These are phyloP conservation scores for Sclerotinia sclerotiorum DNA, from an alignment of 2,329 filamentous ascomycete genomes.

Conservation along the genomic window DNA sequence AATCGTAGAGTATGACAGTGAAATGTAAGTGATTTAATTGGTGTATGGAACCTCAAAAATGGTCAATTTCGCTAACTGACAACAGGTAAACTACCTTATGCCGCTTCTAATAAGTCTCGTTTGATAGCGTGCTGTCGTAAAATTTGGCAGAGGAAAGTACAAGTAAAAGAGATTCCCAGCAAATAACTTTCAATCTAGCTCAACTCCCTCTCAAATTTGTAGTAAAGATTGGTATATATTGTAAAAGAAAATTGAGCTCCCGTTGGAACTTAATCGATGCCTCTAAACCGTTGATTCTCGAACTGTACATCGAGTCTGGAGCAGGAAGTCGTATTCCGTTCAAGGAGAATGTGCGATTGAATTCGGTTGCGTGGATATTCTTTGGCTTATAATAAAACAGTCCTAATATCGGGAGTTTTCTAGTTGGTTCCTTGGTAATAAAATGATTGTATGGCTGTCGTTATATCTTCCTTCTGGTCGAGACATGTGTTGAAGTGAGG, in stretches of 20 bases:
- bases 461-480: not conserved
- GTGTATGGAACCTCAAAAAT: not conserved
- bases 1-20: not conserved
- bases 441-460: not conserved
- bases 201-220: slow-evolving; percentile 21
- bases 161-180: slow-evolving; percentile 10
- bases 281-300: slow-evolving; percentile 26
- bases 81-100: slow-evolving; percentile 7
- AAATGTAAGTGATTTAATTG: not conserved
- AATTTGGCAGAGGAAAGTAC: not conserved
- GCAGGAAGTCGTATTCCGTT: not conserved
- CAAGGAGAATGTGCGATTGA: not conserved
- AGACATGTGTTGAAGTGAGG: not conserved
- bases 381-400: not conserved
- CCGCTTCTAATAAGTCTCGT: not conserved
- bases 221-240: slow-evolving; percentile 32
- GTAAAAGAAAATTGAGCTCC: slow-evolving; percentile 33
- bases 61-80: not conserved
- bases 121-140: not conserved
- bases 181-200: slow-evolving; percentile 19
- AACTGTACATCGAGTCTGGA: slow-evolving; percentile 30
- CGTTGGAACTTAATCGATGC: slow-evolving; percentile 32
- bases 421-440: not conserved
- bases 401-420: too few relatives aligned
- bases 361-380: not conserved